Conservation (phyloP, 257 asterid species). For the Primulina eburnea region DNA sequence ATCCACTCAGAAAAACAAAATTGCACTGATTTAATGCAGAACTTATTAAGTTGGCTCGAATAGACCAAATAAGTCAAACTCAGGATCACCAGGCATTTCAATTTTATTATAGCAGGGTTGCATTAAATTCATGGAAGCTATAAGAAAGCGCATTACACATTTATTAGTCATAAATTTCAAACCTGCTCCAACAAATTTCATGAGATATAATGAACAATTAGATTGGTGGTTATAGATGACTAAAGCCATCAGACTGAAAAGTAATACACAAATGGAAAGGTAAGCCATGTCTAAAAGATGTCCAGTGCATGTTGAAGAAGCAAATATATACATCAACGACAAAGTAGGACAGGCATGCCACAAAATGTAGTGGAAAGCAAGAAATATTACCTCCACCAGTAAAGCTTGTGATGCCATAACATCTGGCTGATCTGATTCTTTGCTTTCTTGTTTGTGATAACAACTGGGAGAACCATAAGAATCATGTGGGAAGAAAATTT, state of each 20-base stretch:
- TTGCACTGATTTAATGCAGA: background rate
- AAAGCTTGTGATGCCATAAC: constrained; percentile 60
- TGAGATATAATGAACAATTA: constrained; percentile 9
- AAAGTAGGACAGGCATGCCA: constrained; percentile 14
- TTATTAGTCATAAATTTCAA: background rate
- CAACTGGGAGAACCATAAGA: constrained; percentile 63
- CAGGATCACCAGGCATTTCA: constrained; percentile 4
- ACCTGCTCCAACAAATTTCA: background rate
- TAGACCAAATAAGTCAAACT: constrained; percentile 1
- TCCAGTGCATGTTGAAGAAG: background rate
- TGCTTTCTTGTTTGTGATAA: constrained; percentile 65
- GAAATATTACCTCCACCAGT: constrained; percentile 57
- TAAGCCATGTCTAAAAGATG: background rate
- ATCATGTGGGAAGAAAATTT: constrained; percentile 68
- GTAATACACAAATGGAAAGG: background rate
- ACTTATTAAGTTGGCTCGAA: background rate
- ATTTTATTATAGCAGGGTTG: constrained; percentile 9
- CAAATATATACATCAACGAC: constrained; percentile 11
- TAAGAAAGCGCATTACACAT: no score
- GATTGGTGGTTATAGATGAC: background rate
- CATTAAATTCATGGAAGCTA: background rate
- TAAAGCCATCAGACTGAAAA: background rate
- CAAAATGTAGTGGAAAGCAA: constrained; percentile 21
- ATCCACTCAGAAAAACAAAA: background rate
- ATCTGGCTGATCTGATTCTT: constrained; percentile 56